Conservation (phyloP, 805 yeast genomes). For the Scheffersomyces ergatensis region DNA sequence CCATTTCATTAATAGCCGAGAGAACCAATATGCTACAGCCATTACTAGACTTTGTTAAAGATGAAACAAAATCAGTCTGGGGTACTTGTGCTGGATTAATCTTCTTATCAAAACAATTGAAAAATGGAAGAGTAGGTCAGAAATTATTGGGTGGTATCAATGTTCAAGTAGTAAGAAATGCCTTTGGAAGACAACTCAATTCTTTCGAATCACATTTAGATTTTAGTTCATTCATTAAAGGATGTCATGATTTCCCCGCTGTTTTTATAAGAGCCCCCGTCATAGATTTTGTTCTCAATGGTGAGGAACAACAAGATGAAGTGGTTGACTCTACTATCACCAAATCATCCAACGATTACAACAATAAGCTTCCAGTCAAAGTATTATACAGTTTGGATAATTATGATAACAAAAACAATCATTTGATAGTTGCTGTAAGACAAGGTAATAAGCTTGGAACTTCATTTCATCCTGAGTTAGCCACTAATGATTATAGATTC, state of each 20-base stretch:
- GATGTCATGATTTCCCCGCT: conserved; percentile 38
- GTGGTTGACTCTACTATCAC: conserved; percentile 9
- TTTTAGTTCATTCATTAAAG: conserved; percentile 41
- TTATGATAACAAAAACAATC: conserved; percentile 16
- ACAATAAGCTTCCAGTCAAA: conserved; percentile 30
- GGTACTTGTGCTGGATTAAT: conserved; percentile 88
- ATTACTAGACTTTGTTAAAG: conserved; percentile 47
- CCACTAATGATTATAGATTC: conserved; percentile 49
- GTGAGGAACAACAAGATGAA: conserved; percentile 6
- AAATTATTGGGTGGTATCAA: conserved; percentile 62
- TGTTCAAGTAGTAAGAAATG: conserved; percentile 65
- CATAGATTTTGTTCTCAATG: conserved; percentile 29
- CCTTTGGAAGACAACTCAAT: conserved; percentile 75
- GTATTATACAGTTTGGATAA: conserved; percentile 36
- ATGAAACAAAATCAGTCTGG: conserved; percentile 59
- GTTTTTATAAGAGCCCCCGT: conserved; percentile 79
- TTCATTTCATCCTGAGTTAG: conserved; percentile 77
- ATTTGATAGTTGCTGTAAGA: conserved; percentile 66
- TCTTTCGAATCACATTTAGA: conserved; percentile 54
- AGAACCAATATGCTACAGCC: conserved; percentile 58
- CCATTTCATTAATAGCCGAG: conserved; percentile 71
- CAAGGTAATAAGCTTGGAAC: conserved; percentile 70
- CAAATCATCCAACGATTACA: conserved; percentile 18
- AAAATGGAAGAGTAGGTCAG: conserved; percentile 53
- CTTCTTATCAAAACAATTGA: conserved; percentile 53